Evolutionary conservation across 495 filamentous ascomycete species (phyloP).

Genomic region (Podospora australis): DNA sequence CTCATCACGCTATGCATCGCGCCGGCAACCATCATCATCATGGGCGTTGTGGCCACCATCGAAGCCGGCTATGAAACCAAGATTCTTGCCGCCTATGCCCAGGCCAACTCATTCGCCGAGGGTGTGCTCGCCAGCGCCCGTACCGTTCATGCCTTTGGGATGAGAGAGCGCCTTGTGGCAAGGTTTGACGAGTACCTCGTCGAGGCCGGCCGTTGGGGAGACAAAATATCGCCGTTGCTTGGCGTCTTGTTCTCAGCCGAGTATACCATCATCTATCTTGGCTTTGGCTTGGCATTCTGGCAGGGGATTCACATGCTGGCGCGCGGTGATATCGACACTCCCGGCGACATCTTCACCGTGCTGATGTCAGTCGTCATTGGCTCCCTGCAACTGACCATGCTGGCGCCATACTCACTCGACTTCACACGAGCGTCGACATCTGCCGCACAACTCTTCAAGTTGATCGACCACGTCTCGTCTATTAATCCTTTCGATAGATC

Average conservation of each 20-base stretch:
- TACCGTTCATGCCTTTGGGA: conserved; percentile 82
- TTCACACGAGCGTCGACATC: conserved; percentile 71
- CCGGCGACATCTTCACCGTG: conserved; percentile 59
- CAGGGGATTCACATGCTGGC: conserved; percentile 75
- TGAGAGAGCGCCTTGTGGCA: conserved; percentile 70
- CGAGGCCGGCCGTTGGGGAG: conserved; percentile 65
- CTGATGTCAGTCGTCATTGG: conserved; percentile 81
- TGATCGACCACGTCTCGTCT: conserved; percentile 77
- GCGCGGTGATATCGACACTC: conserved; percentile 49
- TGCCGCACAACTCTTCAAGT: conserved; percentile 78
- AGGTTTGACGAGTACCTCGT: conserved; percentile 70
- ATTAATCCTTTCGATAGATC: conserved; percentile 66
- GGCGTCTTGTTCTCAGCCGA: conserved; percentile 71
- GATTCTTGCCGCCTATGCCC: conserved; percentile 64
- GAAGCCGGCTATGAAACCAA: conserved; percentile 70
- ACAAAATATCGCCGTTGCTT: conserved; percentile 59
- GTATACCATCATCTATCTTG: conserved; percentile 74
- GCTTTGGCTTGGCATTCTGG: conserved; percentile 90
- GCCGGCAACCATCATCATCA: conserved; percentile 58
- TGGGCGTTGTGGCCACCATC: conserved; percentile 60
- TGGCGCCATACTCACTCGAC: conserved; percentile 73
- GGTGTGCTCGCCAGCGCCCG: conserved; percentile 86
- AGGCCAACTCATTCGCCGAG: conserved; percentile 78
- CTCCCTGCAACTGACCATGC: conserved; percentile 76
- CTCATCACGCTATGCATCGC: conserved; percentile 74